Base-by-base conservation (phyloP, 305 asterid species). In the Fraxinus floribunda region DNA sequence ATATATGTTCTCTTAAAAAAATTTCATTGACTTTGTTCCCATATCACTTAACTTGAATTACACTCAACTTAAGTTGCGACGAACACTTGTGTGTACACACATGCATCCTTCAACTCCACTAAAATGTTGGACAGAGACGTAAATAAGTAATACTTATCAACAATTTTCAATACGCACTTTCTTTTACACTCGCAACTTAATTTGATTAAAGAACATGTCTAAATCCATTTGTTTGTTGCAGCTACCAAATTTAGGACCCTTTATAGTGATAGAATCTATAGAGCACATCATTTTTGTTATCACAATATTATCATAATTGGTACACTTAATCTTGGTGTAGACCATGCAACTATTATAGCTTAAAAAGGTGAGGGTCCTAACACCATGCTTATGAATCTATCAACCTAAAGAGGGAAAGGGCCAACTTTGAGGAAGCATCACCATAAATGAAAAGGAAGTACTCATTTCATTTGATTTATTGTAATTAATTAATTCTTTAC, bases 281-380 rank as follows among this genome's bases (percentile, higher is more conserved):
- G 64, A 75, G 64, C 83, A 80, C 83, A 81, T 80, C 85, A 84
- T 79, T 81, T 81, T 91, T 79, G 85, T 87, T 87, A 82, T 79
- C 84, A 85, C 77, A 85, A 87, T 85, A 82, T 84, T 80, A 79
- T 87, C 80, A 86, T 78, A 84, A 84, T 82, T 77, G 72, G 77
- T 82, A 26, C 75, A 78, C 83, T 73, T 71, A 83, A 85, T 86
- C 86, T 74, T 86, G 87, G 88, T 85, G 91, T 85, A 87, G 91
- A 89, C 90, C 86, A 89, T 84, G 91, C 90, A 86, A 87, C 88
- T 84, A 78, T 87, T 75, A 71, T 84, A 82, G 82, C 85, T 83
- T 62, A 20, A 82, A 83, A 85, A 46, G 78, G 55, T 55, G 83
- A 83, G 86, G 86, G 86, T 75, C 79, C 89, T 75, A 57, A 70